Base-by-base conservation (phyloP, 2,329 filamentous ascomycete species). In the Claviceps fusiformis region DNA sequence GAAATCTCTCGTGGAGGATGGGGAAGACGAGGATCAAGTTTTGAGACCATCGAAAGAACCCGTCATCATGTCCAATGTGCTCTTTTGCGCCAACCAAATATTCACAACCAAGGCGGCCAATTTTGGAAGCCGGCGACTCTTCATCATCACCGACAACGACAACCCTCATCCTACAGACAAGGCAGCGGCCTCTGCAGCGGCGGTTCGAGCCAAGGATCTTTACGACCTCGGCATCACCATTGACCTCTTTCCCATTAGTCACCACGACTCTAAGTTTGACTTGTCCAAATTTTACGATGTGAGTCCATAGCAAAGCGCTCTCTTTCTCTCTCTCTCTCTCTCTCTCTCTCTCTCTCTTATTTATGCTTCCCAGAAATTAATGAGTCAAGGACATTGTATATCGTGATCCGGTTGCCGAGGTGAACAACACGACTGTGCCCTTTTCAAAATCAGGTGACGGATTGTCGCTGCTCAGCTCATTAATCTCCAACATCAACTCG, bases 21-120 rank as follows among this genome's bases (percentile, higher is more conserved):
- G 85, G 37, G 85, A 89, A 48, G 83, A 86, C 56, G 79, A 82
- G 0, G 75, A 82, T 3, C 77, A 83, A 9, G 71, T 96, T 4
- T 71, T 97, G 41, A 76, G 78, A 6, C 84, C 91, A 1, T 81
- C 87, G 0, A 72, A 79, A 3, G 82, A 91, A 55, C 73, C 77
- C 1, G 83, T 87, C 0, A 83, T 84, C 39, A 95, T 98, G 85
- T 82, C 88, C 10, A 95, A 91, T 63, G 79, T 98, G 2, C 76
- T 98, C 1, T 96, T 96, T 66, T 95, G 91, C 62, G 92, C 90
- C 43, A 97, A 97, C 61, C 90, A 96, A 65, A 87, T 97, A 53
- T 96, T 98, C 67, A 95, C 91, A 1, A 95, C 89, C 3, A 95
- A 87, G 67, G 91, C 93, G 0, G 84, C 93, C 19, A 97, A 96